Evolutionary conservation across 257 asterid genomes (phyloP), one percentile per base, ranked within the genome.

Genomic region (Fraxinus cuspidata): DNA sequence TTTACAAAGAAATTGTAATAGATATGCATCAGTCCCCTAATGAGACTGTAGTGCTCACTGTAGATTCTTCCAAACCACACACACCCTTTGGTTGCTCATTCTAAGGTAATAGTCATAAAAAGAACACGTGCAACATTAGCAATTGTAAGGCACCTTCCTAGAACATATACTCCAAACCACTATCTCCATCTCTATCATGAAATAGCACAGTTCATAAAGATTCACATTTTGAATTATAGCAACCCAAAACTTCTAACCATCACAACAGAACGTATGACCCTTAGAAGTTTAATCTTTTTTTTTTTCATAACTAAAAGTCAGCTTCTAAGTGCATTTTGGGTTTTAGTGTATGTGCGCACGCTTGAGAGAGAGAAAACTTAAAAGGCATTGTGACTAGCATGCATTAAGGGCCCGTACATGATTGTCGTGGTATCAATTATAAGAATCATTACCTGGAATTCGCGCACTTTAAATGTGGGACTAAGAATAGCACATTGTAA

Each of bases 401-500:
- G 60, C 60, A 47, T 47, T 47, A 47, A 15, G n/a, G 19, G 56
- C 56, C 19, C 56, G n/a, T 47, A 13, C 16, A 47, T 47, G 19
- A 47, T 15, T 11, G n/a, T 16, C 19, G 1, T 13, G 0, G 42
- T 12, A 47, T 47, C 56, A 51, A 51, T 19, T 51, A 51, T 18
- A 18, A 51, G 13, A 38, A 32, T 51, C 58, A 70, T 49, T 77
- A 85, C 89, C 89, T 85, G 86, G 75, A 85, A 85, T 29, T 85
- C 88, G 68, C 86, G 78, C 79, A 85, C 88, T 85, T 85, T 85
- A 69, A 85, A 85, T 7, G 88, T 85, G 31, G 88, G 88, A 27
- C 88, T 85, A 23, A 85, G 86, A 32, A 85, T 85, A 13, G 90
- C 90, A 63, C 89, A 85, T 77, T 87, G 81, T 73, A 87, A 68